Evolutionary conservation across 2,329 filamentous ascomycete genomes (phyloP).

Genomic region (Botrytis galanthina): DNA sequence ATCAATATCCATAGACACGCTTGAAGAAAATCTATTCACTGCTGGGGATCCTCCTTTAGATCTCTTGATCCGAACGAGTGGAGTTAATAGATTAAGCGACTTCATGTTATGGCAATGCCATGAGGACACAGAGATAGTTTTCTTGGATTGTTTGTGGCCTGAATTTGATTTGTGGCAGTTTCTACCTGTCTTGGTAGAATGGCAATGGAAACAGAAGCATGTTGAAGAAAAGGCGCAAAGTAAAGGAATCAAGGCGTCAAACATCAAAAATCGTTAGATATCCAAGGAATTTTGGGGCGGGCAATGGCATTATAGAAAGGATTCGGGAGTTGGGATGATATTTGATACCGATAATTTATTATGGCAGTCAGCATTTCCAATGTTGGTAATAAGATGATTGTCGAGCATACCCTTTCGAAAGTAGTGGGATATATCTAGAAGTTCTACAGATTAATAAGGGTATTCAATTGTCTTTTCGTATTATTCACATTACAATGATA

Average conservation of each 20-base stretch:
- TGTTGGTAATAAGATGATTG: neutral
- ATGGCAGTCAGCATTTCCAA: neutral
- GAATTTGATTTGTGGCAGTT: conserved; percentile 95
- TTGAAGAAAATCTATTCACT: conserved; percentile 87
- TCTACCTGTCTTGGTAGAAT: conserved; percentile 86
- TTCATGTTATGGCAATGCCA: conserved; percentile 99
- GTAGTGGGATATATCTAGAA: neutral
- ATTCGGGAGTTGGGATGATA: conserved; percentile 4
- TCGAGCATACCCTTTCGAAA: neutral
- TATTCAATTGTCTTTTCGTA: neutral
- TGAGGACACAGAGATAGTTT: conserved; percentile 87
- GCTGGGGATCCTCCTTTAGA: conserved; percentile 82
- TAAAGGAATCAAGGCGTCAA: conserved; percentile 23
- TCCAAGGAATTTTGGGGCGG: neutral
- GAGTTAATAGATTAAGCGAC: conserved; percentile 88
- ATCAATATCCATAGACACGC: conserved; percentile 76
- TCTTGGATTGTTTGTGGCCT: conserved; percentile 89
- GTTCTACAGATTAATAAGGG: neutral
- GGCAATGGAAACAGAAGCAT: conserved; percentile 61
- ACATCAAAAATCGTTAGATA: conserved; percentile 29
- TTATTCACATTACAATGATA: neutral
- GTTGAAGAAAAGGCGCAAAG: conserved; percentile 34
- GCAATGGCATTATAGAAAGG: neutral
- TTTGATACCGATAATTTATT: neutral
- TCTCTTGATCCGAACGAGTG: conserved; percentile 86